Percentiles rank a stretch among this genome's conserved stretches.
Evolutionary conservation across 805 yeast species (phyloP).

Genomic region (Metschnikowia gelsemii): DNA sequence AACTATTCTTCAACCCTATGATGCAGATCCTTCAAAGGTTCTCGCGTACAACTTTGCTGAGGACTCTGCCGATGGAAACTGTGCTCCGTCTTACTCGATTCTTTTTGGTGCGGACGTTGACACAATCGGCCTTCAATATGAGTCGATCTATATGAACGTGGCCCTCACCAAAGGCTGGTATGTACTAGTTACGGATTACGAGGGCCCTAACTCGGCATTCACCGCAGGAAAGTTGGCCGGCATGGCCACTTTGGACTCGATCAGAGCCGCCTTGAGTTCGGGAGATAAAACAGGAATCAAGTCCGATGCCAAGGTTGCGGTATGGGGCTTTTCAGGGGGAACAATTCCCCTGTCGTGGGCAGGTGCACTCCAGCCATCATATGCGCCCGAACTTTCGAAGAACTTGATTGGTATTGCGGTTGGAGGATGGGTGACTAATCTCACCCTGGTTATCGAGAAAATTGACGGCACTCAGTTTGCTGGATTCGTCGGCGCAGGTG

Average conservation of each 20-base stretch:
- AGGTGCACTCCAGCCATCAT: slow-evolving; percentile 34
- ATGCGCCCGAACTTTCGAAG: slow-evolving; percentile 33
- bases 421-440: slow-evolving; percentile 38
- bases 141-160: slow-evolving; percentile 16
- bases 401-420: slow-evolving; percentile 32
- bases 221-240: slow-evolving; percentile 36
- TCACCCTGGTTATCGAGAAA: slow-evolving; percentile 28
- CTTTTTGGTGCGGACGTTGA: slow-evolving; percentile 17
- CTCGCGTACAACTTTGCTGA: slow-evolving; percentile 24
- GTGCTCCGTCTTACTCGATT: slow-evolving; percentile 25
- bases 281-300: slow-evolving; percentile 22
- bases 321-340: slow-evolving; percentile 45
- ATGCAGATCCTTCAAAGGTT: slow-evolving; percentile 25
- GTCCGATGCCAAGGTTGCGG: slow-evolving; percentile 21
- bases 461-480: slow-evolving; percentile 29
- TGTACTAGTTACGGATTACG: slow-evolving; percentile 36
- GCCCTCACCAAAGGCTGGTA: slow-evolving; percentile 31
- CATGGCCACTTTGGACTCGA: slow-evolving; percentile 30
- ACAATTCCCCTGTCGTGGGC: slow-evolving; percentile 41
- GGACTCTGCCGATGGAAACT: slow-evolving; percentile 23
- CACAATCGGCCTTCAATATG: slow-evolving; percentile 20
- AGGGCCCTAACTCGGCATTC: slow-evolving; percentile 34
- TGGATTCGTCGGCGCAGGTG: slow-evolving; percentile 31
- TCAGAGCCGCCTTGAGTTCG: slow-evolving; percentile 28
- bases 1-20: slow-evolving; percentile 25